Evolutionary conservation across 2,329 filamentous ascomycete genomes (phyloP).

Genomic region (Fusarium subglutinans): DNA sequence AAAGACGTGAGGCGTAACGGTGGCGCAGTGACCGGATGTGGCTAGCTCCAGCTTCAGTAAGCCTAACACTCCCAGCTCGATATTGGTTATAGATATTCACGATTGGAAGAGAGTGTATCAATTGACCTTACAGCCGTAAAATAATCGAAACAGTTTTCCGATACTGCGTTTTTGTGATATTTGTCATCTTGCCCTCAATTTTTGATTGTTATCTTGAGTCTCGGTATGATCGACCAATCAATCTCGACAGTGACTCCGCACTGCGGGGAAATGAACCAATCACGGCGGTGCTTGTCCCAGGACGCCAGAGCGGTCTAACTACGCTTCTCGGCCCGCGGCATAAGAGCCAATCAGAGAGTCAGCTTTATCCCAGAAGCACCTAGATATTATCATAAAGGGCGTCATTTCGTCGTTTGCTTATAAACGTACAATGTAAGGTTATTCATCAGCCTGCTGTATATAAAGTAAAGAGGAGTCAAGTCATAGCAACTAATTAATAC

Average conservation of each 20-base stretch:
- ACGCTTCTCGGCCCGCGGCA: background rate
- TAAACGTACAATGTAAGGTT: too few relatives aligned
- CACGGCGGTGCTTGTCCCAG: rapidly evolving
- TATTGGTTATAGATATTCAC: background rate
- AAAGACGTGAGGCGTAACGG: background rate
- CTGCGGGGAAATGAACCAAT: background rate
- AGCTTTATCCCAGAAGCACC: too few relatives aligned
- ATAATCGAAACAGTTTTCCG: rapidly evolving
- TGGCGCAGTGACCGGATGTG: background rate
- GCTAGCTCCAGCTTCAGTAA: background rate
- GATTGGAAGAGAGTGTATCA: background rate
- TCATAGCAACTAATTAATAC: background rate
- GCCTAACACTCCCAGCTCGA: background rate
- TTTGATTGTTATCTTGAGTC: background rate
- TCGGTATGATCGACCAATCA: background rate
- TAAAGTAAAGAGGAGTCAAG: background rate
- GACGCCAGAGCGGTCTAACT: background rate
- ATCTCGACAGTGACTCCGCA: rapidly evolving
- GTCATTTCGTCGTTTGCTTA: background rate
- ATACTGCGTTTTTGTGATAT: background rate
- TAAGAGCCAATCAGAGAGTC: background rate
- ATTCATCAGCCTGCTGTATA: background rate
- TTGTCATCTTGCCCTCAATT: background rate
- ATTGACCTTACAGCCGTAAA: background rate
- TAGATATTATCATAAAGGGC: background rate